These are phyloP conservation scores for Tuber magnatum DNA, from an alignment of 495 filamentous ascomycete genomes.

Conservation along the genomic window DNA sequence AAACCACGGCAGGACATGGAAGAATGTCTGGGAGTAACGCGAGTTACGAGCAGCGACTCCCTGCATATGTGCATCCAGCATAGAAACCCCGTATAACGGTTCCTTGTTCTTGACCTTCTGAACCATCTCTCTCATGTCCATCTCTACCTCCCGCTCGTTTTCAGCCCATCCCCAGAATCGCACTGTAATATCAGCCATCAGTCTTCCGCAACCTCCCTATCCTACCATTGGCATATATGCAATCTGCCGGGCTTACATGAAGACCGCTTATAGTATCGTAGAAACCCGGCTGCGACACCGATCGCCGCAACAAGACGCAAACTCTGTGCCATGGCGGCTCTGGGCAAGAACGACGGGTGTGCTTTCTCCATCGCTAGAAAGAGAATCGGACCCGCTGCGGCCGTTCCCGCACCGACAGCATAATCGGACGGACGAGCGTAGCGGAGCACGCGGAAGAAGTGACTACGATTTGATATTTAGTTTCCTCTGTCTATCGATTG, in stretches of 20 bases:
- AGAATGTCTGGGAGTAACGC: constrained; percentile 73
- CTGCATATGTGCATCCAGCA: constrained; percentile 76
- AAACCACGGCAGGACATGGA: constrained; percentile 84
- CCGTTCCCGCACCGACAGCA: constrained; percentile 56
- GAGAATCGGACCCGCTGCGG: constrained; percentile 60
- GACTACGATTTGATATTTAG: constrained; percentile 49
- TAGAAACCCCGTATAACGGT: constrained; percentile 78
- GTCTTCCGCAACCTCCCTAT: constrained; percentile 4
- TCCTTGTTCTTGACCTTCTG: constrained; percentile 83
- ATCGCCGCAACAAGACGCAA: constrained; percentile 73
- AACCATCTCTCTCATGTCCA: constrained; percentile 98
- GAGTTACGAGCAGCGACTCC: constrained; percentile 90
- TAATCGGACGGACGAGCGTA: constrained; percentile 86
- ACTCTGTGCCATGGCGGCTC: constrained; percentile 67
- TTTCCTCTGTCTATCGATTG: constrained; percentile 32
- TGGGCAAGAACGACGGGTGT: constrained; percentile 70
- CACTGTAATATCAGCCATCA: constrained; percentile 46
- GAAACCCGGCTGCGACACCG: constrained; percentile 64
- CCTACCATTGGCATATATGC: background rate
- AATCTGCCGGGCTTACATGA: constrained; percentile 47
- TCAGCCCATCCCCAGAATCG: constrained; percentile 93
- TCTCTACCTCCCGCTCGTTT: constrained; percentile 81
- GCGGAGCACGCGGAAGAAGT: constrained; percentile 76
- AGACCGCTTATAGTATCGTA: constrained; percentile 71
- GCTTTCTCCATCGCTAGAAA: constrained; percentile 74